Conservation (phyloP, 2,329 filamentous ascomycete species). For the Biscogniauxia sp. region DNA sequence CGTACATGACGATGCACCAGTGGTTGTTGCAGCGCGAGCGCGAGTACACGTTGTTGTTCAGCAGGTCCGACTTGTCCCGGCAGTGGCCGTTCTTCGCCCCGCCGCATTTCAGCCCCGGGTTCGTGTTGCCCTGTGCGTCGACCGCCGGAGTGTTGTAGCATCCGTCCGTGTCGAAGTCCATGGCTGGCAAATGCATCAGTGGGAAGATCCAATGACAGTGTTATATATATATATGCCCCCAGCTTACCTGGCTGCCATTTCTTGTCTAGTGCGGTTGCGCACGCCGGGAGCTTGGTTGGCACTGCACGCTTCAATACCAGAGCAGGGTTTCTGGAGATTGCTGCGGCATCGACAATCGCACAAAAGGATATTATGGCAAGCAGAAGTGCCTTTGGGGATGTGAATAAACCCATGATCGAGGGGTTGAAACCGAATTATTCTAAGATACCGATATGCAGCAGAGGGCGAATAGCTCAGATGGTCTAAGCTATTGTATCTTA, state of each 20-base stretch:
- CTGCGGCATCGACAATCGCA: too few species aligned
- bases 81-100: not conserved
- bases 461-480: too few species aligned
- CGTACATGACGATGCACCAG: slow-evolving; percentile 41
- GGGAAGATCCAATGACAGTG: too few species aligned
- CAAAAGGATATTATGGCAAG: too few species aligned
- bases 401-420: too few species aligned
- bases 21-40: slow-evolving; percentile 39
- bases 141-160: slow-evolving; percentile 36
- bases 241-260: slow-evolving; percentile 23
- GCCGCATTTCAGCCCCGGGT: slow-evolving; percentile 19
- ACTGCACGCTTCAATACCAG: slow-evolving; percentile 5
- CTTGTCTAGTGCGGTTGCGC: slow-evolving; percentile 4
- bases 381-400: too few species aligned
- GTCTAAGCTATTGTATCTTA: too few species aligned
- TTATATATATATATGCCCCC: not conserved
- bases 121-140: slow-evolving; percentile 23
- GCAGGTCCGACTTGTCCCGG: slow-evolving; percentile 18
- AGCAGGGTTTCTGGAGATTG: not conserved
- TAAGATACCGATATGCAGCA: too few species aligned
- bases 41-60: slow-evolving; percentile 37
- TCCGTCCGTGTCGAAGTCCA: slow-evolving; percentile 29
- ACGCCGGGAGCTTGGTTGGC: slow-evolving; percentile 2
- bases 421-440: too few species aligned
- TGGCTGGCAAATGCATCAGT: not conserved